These are phyloP conservation scores for Saccharomyces kudriavzevii DNA, from an alignment of 805 yeast species.

Conservation along the genomic window DNA sequence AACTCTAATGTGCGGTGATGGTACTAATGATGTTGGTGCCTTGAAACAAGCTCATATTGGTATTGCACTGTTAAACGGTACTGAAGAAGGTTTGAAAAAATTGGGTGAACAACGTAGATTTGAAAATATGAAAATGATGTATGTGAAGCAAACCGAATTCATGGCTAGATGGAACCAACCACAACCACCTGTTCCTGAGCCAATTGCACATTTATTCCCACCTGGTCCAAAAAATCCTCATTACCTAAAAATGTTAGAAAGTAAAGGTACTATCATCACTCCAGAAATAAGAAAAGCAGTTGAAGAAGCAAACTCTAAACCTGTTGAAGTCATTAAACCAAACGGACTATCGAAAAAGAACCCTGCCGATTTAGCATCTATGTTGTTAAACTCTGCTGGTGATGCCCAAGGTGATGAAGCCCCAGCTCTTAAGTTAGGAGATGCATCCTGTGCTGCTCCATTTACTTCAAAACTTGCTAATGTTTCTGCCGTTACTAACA, in stretches of 20 bases:
- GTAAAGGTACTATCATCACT: constrained; percentile 71
- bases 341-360: constrained; percentile 32
- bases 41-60: constrained; percentile 97
- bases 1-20: constrained; percentile 99
- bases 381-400: constrained; percentile 22
- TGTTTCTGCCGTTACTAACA: constrained; percentile 86
- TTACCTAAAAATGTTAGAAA: constrained; percentile 77
- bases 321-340: constrained; percentile 29
- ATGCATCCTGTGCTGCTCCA: constrained; percentile 98
- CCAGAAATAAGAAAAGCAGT: constrained; percentile 61
- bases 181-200: constrained; percentile 71
- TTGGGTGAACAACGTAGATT: constrained; percentile 71
- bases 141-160: constrained; percentile 75
- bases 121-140: constrained; percentile 56
- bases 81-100: constrained; percentile 87
- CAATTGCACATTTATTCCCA: constrained; percentile 92
- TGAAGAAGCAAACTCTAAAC: constrained; percentile 39
- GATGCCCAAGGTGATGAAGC: constrained; percentile 60
- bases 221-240: constrained; percentile 91
- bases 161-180: constrained; percentile 78
- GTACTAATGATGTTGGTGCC: constrained; percentile 99
- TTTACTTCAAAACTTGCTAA: constrained; percentile 90
- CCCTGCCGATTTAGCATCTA: constrained; percentile 41
- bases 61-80: constrained; percentile 94
- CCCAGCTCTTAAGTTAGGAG: constrained; percentile 90